phyloP scores from a whole-genome alignment of 2,329 filamentous ascomycete species.

The Chaetoscypha palmicola region DNA sequence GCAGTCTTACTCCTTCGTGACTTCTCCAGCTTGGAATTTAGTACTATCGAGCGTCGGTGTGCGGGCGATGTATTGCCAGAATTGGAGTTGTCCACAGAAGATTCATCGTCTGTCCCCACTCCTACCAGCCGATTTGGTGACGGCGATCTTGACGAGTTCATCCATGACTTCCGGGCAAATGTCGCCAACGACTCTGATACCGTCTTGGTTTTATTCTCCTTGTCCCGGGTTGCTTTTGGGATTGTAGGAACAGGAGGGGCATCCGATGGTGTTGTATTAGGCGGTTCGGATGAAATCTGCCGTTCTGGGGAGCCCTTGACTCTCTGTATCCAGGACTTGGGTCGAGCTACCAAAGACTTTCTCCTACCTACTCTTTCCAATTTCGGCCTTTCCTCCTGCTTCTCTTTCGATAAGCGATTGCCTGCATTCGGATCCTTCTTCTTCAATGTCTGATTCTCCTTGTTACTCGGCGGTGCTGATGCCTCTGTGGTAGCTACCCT shows the following conservation, averaged over 20 bases:
- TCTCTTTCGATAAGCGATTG: constrained; percentile 22
- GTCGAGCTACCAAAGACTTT: constrained; percentile 29
- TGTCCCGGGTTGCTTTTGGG: constrained; percentile 23
- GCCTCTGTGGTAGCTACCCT: constrained; percentile 15
- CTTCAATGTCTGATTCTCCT: constrained; percentile 10
- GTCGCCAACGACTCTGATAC: constrained; percentile 44
- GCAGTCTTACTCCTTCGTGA: constrained; percentile 9
- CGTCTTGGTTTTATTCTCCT: constrained; percentile 36
- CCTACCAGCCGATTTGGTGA: constrained; percentile 32
- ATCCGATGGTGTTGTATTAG: constrained; percentile 28
- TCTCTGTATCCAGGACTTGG: constrained; percentile 32
- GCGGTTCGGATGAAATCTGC: constrained; percentile 14
- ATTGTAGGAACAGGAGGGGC: constrained; percentile 29
- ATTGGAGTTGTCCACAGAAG: constrained; percentile 13
- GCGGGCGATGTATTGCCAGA: constrained; percentile 14
- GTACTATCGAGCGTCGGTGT: constrained; percentile 15
- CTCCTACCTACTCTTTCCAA: constrained; percentile 27
- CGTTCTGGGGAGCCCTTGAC: constrained; percentile 29
- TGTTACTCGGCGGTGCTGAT: constrained; percentile 7
- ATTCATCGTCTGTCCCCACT: constrained; percentile 18
- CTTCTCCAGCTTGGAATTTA: constrained; percentile 21
- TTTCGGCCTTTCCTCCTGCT: constrained; percentile 25
- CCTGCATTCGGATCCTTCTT: constrained; percentile 16
- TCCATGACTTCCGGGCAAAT: constrained; percentile 45
- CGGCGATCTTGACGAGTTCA: constrained; percentile 38